phyloP scores from a whole-genome alignment of 495 filamentous ascomycete genomes.

The Penicillium turbatum region DNA sequence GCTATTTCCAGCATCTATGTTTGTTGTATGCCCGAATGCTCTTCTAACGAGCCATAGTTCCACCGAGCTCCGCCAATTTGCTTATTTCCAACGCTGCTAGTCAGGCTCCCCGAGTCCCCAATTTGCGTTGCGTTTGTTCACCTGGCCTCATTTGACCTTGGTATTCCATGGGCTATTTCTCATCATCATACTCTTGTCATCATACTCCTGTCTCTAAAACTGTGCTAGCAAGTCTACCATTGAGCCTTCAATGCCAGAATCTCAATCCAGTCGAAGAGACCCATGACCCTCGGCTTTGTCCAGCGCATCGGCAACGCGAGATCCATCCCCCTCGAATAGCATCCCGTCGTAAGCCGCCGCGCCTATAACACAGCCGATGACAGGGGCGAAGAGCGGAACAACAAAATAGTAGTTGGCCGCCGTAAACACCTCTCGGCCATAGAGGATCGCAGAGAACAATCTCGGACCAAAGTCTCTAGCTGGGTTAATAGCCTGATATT shows the following conservation, averaged over 20 bases:
- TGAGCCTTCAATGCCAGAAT: neutral
- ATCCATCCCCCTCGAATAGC: conserved; percentile 33
- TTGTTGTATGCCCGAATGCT: too few species aligned
- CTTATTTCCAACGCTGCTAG: too few species aligned
- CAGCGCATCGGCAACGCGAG: conserved; percentile 29
- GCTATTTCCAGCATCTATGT: too few species aligned
- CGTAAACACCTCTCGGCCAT: conserved; percentile 32
- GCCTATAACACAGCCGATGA: conserved; percentile 31
- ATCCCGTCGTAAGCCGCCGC: conserved; percentile 28
- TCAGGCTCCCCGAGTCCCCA: too few species aligned
- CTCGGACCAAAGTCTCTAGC: conserved; percentile 35
- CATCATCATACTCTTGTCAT: neutral
- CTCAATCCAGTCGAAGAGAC: conserved; percentile 25
- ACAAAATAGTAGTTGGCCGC: conserved; percentile 32
- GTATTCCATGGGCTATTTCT: neutral
- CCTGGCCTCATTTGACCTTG: neutral
- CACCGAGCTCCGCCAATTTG: too few species aligned
- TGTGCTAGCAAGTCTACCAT: neutral
- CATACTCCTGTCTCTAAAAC: neutral
- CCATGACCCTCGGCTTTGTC: conserved; percentile 28
- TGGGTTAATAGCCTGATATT: conserved; percentile 30
- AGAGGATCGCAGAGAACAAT: conserved; percentile 34
- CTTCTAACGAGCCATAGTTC: too few species aligned
- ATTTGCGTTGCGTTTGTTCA: too few species aligned
- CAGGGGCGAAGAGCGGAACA: conserved; percentile 32